Conservation (phyloP, 768 basidiomycete genomes). For the Amanita subjunquillea region DNA sequence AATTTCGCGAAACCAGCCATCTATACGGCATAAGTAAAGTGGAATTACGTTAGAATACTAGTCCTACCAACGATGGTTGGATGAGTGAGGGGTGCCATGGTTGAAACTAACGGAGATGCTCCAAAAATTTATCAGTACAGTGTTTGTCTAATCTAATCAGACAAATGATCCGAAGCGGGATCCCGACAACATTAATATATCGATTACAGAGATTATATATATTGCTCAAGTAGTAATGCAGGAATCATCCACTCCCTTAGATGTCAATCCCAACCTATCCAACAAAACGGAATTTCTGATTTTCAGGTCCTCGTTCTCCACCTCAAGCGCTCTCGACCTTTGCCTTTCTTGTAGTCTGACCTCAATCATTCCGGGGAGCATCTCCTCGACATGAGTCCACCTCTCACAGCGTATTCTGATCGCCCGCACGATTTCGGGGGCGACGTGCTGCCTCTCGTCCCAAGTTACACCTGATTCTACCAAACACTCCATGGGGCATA, state of each 20-base stretch:
- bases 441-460: constrained; percentile 16
- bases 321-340: constrained; percentile 24
- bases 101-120: not conserved
- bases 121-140: not conserved
- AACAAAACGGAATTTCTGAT: constrained; percentile 32
- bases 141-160: constrained; percentile 5
- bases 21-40: constrained; percentile 17
- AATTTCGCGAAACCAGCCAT: constrained; percentile 96
- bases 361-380: constrained; percentile 33
- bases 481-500: constrained; percentile 33
- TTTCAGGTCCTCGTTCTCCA: constrained; percentile 41
- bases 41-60: not conserved
- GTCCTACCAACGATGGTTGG: constrained; percentile 41
- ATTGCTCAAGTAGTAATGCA: constrained; percentile 5
- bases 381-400: constrained; percentile 32
- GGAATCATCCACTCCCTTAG: constrained; percentile 5
- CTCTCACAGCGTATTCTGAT: constrained; percentile 14
- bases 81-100: constrained; percentile 47
- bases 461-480: constrained; percentile 42
- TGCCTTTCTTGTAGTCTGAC: constrained; percentile 34
- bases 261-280: constrained; percentile 16
- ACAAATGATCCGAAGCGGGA: not conserved
- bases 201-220: not conserved
- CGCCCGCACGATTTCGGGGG: constrained; percentile 6
- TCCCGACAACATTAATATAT: not conserved